Evolutionary conservation across 768 basidiomycete genomes (phyloP), one percentile per base, ranked within the genome.

Genomic region (Panellus pusillus): DNA sequence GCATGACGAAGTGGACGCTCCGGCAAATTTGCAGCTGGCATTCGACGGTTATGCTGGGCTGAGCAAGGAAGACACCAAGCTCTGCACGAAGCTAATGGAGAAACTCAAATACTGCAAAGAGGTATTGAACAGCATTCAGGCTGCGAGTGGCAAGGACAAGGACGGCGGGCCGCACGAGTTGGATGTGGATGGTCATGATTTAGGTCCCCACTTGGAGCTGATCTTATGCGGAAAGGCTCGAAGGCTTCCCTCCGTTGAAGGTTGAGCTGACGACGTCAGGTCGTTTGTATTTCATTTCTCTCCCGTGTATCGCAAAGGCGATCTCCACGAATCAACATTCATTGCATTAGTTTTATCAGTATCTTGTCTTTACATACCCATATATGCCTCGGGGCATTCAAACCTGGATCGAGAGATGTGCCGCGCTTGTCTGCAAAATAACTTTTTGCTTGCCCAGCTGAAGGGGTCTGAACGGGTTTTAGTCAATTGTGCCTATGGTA

Each of bases 21-120:
- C 79, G 79, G 43, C 83, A 87, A 48, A 69, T 96, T 48, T 95
- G 79, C 74, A 79, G 1, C 71, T 72, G 18, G 73, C 84, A 0
- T 72, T 77, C 44, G 61, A 67, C 50, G 15, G 57, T 47, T 6
- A 52, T 72, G 4, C 68, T 68, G 8, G 63, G 64, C 14, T 73
- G 17, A 81, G 86, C 50, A 71, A 77, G 5, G 84, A 84, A 14
- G 69, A 81, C 58, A 74, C 76, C 48, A 87, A 86, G 69, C 81
- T 83, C 62, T 75, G 81, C 49, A 79, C 80, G 62, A 79, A 79
- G 49, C 68, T 93, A 32, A 68, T 93, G 29, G 87, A 87, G 58
- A 93, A 93, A 73, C 78, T 93, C 61, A 86, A 86, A 69, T 94
- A 90, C 68, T 91, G 87, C 75, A 87, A 86, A 66, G 92, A 94